Base-by-base conservation (phyloP, 169 alveolate species). In the Amoebophrya sp. region DNA sequence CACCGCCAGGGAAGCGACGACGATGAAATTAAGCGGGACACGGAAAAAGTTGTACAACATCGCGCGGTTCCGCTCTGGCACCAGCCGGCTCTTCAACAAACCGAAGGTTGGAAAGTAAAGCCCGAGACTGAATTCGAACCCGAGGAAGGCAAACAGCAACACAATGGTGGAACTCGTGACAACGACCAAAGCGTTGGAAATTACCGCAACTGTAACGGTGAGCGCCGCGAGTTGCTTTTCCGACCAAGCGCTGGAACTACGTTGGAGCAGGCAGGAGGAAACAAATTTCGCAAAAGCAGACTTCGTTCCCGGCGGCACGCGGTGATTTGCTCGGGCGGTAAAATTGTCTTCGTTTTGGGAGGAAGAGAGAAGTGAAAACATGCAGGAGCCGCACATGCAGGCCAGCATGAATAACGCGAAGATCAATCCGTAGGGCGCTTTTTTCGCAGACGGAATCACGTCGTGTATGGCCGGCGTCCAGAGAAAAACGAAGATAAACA, bases 401-500 rank as follows among this genome's bases (percentile, higher is more conserved):
- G 83, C 29, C 7, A 66, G 38, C 83, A 66, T 66, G 35, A 66
- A 66, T 0, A 66, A 25, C 83, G 83, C 83, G 35, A 66, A 66
- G 83, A 66, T 66, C 35, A 66, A 25, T 1, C 83, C 83, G 35
- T 66, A 66, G 38, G 83, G 83, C 29, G 83, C 35, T 25, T n/a
- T 66, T 12, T 25, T 66, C 32, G 83, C 39, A 25, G 29, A 12
- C 83, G 83, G 38, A 7, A 25, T 12, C 23, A 41, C 10, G 12
- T 66, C 83, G 83, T 66, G 29, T 2, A 66, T 2, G 10, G 83
- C 83, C 12, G 83, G 83, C 12, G 83, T 66, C 83, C 83, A 66
- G 38, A 66, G 35, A n/a, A 66, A 66, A 2, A 66, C 83, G 83
- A 66, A 66, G 83, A 66, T 66, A n/a, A 66, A 66, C 83, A 66